A percentile compares a stretch with the other conserved stretches of the same genome.
These are phyloP conservation scores for Arthrobotrys pseudoclavata DNA, from an alignment of 2,329 filamentous ascomycete genomes.

Conservation along the genomic window DNA sequence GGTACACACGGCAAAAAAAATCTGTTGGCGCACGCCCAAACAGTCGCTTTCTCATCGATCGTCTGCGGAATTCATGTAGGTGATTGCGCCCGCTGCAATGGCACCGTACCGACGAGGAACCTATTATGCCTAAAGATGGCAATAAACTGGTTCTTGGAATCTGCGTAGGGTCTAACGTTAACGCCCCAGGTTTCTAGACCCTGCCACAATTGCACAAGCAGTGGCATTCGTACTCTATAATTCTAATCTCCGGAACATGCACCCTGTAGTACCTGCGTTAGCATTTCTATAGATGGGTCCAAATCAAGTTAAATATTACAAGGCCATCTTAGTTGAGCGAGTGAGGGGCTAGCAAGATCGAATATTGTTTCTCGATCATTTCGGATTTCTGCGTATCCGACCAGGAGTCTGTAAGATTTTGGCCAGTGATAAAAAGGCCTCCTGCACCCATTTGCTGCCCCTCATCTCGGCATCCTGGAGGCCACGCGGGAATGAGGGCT, in stretches of 20 bases:
- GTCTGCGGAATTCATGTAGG: constrained; percentile 29
- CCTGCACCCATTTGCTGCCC: constrained; percentile 14
- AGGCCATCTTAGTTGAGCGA: constrained; percentile 11
- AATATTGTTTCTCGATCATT: constrained; percentile 20
- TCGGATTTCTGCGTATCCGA: constrained; percentile 46
- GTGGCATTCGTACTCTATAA: background rate
- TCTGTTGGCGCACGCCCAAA: constrained; percentile 32
- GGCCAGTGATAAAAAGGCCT: constrained; percentile 45
- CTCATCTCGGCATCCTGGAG: constrained; percentile 53
- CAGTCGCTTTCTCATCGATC: constrained; percentile 5
- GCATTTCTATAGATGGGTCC: constrained; percentile 32
- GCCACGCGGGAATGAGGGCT: constrained; percentile 55
- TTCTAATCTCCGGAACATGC: constrained; percentile 21
- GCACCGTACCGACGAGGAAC: constrained; percentile 46
- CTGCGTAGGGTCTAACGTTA: constrained; percentile 17
- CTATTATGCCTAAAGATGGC: constrained; percentile 17
- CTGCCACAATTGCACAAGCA: background rate
- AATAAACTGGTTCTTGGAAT: constrained; percentile 24
- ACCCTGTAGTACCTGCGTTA: constrained; percentile 33
- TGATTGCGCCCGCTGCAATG: constrained; percentile 2
- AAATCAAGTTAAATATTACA: constrained; percentile 41
- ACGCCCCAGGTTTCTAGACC: constrained; percentile 27
- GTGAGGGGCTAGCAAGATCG: constrained; percentile 18
- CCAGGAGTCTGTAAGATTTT: constrained; percentile 30
- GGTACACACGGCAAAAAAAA: constrained; percentile 3